Evolutionary conservation across 2,329 filamentous ascomycete species (phyloP), one percentile per base, ranked within the genome.

Genomic region (Diaporthe longicolla): DNA sequence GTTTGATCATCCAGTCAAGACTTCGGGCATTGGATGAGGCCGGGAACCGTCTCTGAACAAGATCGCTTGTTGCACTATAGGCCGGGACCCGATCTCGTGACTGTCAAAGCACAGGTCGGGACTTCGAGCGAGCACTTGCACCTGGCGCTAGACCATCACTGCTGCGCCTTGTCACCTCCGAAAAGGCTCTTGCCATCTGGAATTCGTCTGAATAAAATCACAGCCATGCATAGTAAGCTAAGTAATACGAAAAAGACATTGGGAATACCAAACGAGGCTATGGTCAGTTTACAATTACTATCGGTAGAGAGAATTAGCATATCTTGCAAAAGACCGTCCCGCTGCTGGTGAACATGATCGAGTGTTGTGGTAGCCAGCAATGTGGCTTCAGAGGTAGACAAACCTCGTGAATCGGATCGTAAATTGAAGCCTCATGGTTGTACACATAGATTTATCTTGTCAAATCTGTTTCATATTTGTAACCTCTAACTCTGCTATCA

Each of bases 31-130:
- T 21, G 43, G 61, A 65, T 40, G 61, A 24, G 26, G 4, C 61
- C 43, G 26, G 26, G 43, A 65, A 32, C 43, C 4, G 61, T 50
- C 43, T 65, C 61, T 26, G 11, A n/a, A 35, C 26, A 50, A 50
- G 26, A 50, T 21, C 21, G 45, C 45, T 19, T 66, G 61, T 66
- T 45, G 29, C 61, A 52, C 43, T 66, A 66, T 26, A 17, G 61
- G 26, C 43, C 61, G 61, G 61, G 35, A 32, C 29, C 26, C 29
- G 61, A 66, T 21, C n/a, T 21, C 19, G 24, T 35, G 29, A 29
- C 26, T 66, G 45, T 52, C 61, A 52, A 13, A 52, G 45, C 43
- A 66, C 61, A 37, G 6, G 45, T 37, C 26, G 19, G 19, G 26
- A 5, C 15, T 35, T 24, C 43, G 26, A 43, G 61, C 61, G 29